phyloP scores from a whole-genome alignment of 2,329 filamentous ascomycete species.

The Bipolaris zeicola region DNA sequence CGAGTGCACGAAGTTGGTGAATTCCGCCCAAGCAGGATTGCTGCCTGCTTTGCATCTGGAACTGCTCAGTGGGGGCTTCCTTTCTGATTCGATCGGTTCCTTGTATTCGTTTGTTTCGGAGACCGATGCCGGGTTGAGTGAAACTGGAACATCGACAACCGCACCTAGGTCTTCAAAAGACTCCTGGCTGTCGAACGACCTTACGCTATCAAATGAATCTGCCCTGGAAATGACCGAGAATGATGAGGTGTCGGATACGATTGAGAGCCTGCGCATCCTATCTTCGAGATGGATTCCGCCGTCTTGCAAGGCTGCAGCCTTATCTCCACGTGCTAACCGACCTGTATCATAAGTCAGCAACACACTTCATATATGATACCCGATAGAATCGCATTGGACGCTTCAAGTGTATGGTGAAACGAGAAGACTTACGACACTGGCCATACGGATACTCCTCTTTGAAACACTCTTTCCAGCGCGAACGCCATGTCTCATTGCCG shows the following conservation, averaged over 20 bases:
- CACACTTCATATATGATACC: not conserved
- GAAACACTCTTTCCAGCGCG: conserved; percentile 26
- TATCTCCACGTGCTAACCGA: not conserved
- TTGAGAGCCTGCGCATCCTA: conserved; percentile 20
- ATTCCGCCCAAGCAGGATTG: conserved; percentile 27
- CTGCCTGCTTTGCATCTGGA: not conserved
- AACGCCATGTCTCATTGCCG: conserved; percentile 21
- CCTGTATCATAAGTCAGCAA: not conserved
- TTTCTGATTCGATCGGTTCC: not conserved
- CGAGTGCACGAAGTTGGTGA: conserved; percentile 21
- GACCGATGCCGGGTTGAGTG: not conserved
- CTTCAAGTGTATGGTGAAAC: not conserved
- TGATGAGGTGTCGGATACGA: conserved; percentile 20
- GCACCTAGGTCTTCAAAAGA: not conserved
- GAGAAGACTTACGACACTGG: conserved; percentile 9
- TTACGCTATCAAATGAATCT: conserved; percentile 17
- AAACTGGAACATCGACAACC: not conserved
- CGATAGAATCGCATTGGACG: not conserved
- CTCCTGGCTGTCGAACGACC: conserved; percentile 8
- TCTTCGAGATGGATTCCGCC: conserved; percentile 7
- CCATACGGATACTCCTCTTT: conserved; percentile 20
- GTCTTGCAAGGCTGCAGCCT: not conserved
- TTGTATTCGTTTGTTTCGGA: not conserved
- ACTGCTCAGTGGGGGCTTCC: not conserved
- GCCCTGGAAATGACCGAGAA: conserved; percentile 25